Evolutionary conservation across 139 green algal genomes (phyloP), one percentile per base, ranked within the genome.

Genomic region (Chlamydomonas eustigma): DNA sequence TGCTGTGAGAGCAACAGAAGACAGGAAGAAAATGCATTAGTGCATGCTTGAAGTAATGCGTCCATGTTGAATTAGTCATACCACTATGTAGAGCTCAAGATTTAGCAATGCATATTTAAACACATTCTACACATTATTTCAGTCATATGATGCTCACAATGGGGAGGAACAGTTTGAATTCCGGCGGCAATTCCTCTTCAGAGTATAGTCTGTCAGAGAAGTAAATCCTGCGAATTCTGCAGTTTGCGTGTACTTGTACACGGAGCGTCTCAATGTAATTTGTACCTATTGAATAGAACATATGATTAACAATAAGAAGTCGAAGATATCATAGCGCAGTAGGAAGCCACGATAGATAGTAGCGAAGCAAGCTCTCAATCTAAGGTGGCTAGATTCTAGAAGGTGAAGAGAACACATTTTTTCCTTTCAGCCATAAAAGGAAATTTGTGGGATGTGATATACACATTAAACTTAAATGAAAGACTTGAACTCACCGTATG

Each of bases 121-220:
- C n/a, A n/a, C n/a, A n/a, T n/a, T n/a, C n/a, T n/a, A n/a, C n/a
- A n/a, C n/a, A n/a, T n/a, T n/a, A n/a, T n/a, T 58, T 12, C 44
- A 58, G 44, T 12, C 44, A 58, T 12, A 58, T 22, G 44, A 31
- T 6, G 18, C 52, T 75, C 39, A 77, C 2, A 51, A 92, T 87
- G 71, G 91, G 91, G 71, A 95, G 80, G 80, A 92, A 95, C 3
- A 96, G 86, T 85, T 96, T 96, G 88, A 88, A 90, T 75, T 99
- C 95, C 18, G 93, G 84, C 1, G 95, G 95, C 70, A 99, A 90
- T 89, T 99, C 95, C 74, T 98, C 95, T 80, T 99, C 95, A 37
- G 87, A 88, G 84, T 99, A 99, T 3, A 98, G 84, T 12, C 91
- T 82, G 87, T 99, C 94, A 51, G 76, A 78, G 72, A 97, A 98